Evolutionary conservation across 139 green algal genomes (phyloP).

Genomic region (Chlorella sp.): DNA sequence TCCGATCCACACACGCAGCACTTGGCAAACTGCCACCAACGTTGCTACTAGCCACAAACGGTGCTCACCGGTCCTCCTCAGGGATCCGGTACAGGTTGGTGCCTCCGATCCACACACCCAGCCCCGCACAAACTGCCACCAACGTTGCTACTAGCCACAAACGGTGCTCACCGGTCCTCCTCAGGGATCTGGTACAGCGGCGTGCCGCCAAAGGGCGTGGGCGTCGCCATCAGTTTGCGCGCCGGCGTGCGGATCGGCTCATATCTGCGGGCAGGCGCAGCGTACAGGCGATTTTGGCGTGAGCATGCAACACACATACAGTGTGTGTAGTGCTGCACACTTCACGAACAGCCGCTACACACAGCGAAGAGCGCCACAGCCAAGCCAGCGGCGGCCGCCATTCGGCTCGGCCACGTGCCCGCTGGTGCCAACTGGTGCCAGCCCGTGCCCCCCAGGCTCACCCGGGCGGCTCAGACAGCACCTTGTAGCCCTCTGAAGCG

Average conservation of each 20-base stretch:
- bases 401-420: too few relatives aligned
- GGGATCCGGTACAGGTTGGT: constrained; percentile 56
- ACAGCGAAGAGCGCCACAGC: too few relatives aligned
- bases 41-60: not conserved
- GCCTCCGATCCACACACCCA: too few relatives aligned
- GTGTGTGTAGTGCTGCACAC: too few relatives aligned
- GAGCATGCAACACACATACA: too few relatives aligned
- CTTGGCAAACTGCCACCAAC: not conserved
- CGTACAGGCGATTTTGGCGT: too few relatives aligned
- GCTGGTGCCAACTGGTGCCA: too few relatives aligned
- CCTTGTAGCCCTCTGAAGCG: constrained; percentile 84
- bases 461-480: constrained; percentile 80
- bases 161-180: constrained; percentile 25
- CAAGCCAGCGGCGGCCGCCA: too few relatives aligned
- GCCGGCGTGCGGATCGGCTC: constrained; percentile 93
- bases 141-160: not conserved
- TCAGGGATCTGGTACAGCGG: constrained; percentile 68
- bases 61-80: not conserved
- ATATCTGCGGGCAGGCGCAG: constrained; percentile 69
- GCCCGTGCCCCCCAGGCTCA: too few relatives aligned
- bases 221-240: constrained; percentile 93
- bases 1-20: too few relatives aligned
- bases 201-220: constrained; percentile 84
- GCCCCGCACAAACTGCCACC: not conserved
- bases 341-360: too few relatives aligned